Percentiles rank a stretch among this genome's conserved stretches.
phyloP scores from a whole-genome alignment of 306 rosid species.

The Rubus parviflorus region DNA sequence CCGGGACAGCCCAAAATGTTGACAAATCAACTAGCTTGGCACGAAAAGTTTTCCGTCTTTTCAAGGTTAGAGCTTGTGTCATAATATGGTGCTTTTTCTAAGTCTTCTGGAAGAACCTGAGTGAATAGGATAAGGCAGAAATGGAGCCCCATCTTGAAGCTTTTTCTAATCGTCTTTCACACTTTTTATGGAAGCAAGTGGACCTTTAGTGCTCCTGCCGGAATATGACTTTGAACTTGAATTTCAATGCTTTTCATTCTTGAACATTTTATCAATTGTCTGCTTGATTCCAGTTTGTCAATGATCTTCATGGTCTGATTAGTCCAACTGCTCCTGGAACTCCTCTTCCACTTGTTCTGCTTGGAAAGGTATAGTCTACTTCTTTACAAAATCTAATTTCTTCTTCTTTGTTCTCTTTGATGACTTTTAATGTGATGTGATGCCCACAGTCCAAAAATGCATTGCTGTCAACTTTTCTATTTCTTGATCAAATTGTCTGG shows the following conservation, averaged over 20 bases:
- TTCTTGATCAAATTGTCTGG: conserved; percentile 98
- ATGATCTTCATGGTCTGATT: conserved; percentile 79
- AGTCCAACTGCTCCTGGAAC: conserved; percentile 82
- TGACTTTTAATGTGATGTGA: conserved; percentile 4
- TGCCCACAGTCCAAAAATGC: conserved; percentile 78
- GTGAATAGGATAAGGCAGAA: not conserved
- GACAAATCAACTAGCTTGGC: conserved; percentile 96
- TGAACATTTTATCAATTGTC: conserved; percentile 15
- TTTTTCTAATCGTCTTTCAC: not conserved
- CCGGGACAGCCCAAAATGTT: conserved; percentile 90
- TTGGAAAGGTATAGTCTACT: conserved; percentile 70
- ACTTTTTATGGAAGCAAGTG: conserved; percentile 2
- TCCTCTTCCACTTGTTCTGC: conserved; percentile 72
- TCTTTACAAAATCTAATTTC: not conserved
- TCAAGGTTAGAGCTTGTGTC: conserved; percentile 62
- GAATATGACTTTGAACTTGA: conserved; percentile 10
- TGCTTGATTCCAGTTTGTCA: conserved; percentile 71
- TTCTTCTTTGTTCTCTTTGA: conserved; percentile 11
- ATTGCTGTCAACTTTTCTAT: conserved; percentile 82
- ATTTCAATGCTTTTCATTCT: not conserved
- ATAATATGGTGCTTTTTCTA: not conserved
- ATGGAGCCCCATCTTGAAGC: not conserved
- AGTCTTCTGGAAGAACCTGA: not conserved
- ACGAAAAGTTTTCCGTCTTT: conserved; percentile 92
- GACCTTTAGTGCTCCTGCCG: not conserved